Conservation (phyloP, 345 rosid genomes). For the Eucalyptus virginea region DNA sequence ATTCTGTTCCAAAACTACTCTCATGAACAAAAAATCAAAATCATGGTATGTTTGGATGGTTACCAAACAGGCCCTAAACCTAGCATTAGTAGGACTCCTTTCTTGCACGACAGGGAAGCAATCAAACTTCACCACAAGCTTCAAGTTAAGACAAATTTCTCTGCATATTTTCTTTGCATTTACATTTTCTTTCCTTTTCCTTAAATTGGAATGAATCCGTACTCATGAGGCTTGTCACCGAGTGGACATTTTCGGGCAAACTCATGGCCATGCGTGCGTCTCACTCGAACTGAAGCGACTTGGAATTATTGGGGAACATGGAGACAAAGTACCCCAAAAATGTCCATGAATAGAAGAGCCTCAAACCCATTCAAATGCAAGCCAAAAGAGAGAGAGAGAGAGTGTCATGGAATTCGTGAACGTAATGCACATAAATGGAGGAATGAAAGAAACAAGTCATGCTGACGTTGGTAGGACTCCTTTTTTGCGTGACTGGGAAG, state of each 20-base stretch:
- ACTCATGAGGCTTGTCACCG: background rate
- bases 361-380: too few species aligned
- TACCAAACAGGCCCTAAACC: too few species aligned
- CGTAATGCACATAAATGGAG: conserved; percentile 13
- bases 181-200: background rate
- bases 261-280: background rate
- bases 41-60: too few species aligned
- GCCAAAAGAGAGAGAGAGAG: too few species aligned
- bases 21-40: too few species aligned
- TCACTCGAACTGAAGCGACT: background rate
- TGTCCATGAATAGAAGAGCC: background rate
- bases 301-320: background rate
- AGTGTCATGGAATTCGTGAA: background rate
- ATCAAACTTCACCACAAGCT: background rate
- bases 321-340: background rate
- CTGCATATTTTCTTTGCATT: background rate
- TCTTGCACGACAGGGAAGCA: background rate
- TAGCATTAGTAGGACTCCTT: background rate
- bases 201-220: background rate
- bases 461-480: background rate
- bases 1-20: too few species aligned
- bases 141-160: background rate
- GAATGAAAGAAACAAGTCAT: conserved; percentile 12
- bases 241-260: background rate
- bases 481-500: background rate